phyloP scores from a whole-genome alignment of 495 filamentous ascomycete genomes.

The Letharia columbiana region DNA sequence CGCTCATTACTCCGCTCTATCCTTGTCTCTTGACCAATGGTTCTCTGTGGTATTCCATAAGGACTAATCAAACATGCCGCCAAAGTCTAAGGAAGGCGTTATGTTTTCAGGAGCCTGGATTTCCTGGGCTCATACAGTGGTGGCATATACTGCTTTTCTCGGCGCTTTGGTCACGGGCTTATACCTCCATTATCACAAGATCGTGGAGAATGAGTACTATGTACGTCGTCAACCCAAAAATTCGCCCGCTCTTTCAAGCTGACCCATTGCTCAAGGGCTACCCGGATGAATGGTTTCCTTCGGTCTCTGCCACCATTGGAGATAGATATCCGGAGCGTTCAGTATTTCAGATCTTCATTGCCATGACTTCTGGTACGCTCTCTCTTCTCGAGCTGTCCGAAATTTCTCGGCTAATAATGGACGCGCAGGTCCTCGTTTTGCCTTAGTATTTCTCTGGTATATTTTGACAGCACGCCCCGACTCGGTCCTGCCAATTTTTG shows the following conservation, averaged over 20 bases:
- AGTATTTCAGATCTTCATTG: slow-evolving; percentile 94
- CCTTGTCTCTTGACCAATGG: not conserved
- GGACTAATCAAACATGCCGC: slow-evolving; percentile 45
- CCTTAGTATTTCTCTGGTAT: slow-evolving; percentile 87
- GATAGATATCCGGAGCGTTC: slow-evolving; percentile 96
- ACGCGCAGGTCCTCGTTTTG: slow-evolving; percentile 70
- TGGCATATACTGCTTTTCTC: slow-evolving; percentile 85
- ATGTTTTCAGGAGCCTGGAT: slow-evolving; percentile 87
- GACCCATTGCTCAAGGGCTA: slow-evolving; percentile 50
- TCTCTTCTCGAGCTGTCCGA: not conserved
- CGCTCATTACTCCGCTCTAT: not conserved
- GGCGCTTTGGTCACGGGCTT: slow-evolving; percentile 81
- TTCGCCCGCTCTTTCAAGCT: slow-evolving; percentile 4
- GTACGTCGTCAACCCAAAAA: slow-evolving; percentile 32
- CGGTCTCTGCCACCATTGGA: slow-evolving; percentile 96
- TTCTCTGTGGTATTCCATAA: not conserved
- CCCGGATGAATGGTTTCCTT: slow-evolving; percentile 98
- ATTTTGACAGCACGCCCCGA: slow-evolving; percentile 71
- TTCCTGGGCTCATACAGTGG: slow-evolving; percentile 73
- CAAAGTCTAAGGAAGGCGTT: slow-evolving; percentile 81
- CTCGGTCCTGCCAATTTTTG: slow-evolving; percentile 66
- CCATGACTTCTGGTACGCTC: slow-evolving; percentile 72
- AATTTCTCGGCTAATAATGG: slow-evolving; percentile 7
- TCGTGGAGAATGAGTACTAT: slow-evolving; percentile 95
- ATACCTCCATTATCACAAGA: slow-evolving; percentile 87